These are phyloP conservation scores for Colletotrichum lindemuthianum DNA, from an alignment of 2,329 filamentous ascomycete genomes.

Conservation along the genomic window DNA sequence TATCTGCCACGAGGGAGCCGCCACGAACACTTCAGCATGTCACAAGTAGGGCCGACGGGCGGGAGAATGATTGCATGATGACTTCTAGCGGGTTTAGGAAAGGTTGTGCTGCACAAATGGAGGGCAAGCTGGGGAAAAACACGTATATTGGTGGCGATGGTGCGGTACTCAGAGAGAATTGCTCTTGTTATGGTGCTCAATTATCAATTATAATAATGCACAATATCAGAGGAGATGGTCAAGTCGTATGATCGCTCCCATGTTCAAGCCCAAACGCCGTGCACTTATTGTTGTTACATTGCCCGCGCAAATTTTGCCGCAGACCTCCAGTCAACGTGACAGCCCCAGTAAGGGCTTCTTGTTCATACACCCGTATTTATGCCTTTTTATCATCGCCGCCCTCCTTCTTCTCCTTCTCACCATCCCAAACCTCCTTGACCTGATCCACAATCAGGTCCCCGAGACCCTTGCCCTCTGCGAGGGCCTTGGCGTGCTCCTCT, in stretches of 20 bases:
- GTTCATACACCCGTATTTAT: background rate
- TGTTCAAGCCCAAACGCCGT: too few species aligned
- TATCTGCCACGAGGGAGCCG: background rate
- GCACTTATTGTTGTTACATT: too few species aligned
- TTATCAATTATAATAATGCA: background rate
- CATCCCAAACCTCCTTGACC: slow-evolving; percentile 62
- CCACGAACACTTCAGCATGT: background rate
- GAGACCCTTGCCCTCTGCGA: slow-evolving; percentile 66
- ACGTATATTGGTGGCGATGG: background rate
- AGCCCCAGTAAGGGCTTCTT: slow-evolving; percentile 11
- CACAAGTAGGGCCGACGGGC: background rate
- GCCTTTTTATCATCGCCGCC: slow-evolving; percentile 35
- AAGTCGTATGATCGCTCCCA: too few species aligned
- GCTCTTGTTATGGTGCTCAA: background rate
- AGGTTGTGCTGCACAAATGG: slow-evolving; percentile 9
- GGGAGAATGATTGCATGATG: slow-evolving; percentile 7
- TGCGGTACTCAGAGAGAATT: too few species aligned
- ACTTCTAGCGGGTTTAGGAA: slow-evolving; percentile 23
- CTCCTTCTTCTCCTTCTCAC: slow-evolving; percentile 38
- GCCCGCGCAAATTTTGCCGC: background rate
- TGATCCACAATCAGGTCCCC: slow-evolving; percentile 67
- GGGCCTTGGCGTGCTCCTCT: slow-evolving; percentile 61
- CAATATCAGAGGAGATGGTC: too few species aligned
- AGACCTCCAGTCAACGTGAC: background rate
- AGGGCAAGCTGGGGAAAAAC: background rate